Evolutionary conservation across 768 basidiomycete species (phyloP).

Genomic region (Gymnopilus junonius): DNA sequence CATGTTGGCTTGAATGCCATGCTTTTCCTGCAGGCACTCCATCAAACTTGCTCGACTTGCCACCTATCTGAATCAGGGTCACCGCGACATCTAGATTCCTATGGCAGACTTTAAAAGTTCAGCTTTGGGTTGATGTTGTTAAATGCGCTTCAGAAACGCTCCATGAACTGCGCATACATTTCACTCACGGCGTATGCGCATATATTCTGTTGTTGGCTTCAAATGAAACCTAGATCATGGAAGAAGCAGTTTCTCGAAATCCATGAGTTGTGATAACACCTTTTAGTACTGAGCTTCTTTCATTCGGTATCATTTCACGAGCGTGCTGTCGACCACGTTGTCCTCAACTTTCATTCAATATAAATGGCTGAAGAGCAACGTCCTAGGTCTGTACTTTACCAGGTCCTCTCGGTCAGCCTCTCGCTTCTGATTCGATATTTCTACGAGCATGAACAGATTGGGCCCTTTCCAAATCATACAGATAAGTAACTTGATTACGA

Average conservation of each 20-base stretch:
- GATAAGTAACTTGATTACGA: not conserved
- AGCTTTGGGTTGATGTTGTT: not conserved
- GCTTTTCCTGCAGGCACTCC: not conserved
- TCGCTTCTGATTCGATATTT: not conserved
- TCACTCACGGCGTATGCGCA: not conserved
- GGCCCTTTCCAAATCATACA: not conserved
- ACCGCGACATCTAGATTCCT: not conserved
- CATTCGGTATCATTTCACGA: constrained; percentile 4
- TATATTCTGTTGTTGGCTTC: not conserved
- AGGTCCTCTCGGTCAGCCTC: not conserved
- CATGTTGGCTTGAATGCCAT: not conserved
- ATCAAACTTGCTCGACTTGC: not conserved
- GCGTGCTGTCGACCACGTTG: constrained; percentile 16
- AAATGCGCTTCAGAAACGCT: not conserved
- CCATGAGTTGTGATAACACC: constrained; percentile 7
- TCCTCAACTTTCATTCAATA: constrained; percentile 1
- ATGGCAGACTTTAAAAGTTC: not conserved
- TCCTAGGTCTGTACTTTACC: not conserved
- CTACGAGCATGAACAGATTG: not conserved
- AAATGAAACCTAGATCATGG: constrained; percentile 5
- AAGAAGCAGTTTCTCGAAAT: not conserved
- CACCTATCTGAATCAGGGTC: not conserved
- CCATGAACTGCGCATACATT: not conserved
- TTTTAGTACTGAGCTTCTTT: constrained; percentile 16
- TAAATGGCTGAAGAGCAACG: not conserved